phyloP scores from a whole-genome alignment of 2,329 filamentous ascomycete species.

The Fonsecaea nubica region DNA sequence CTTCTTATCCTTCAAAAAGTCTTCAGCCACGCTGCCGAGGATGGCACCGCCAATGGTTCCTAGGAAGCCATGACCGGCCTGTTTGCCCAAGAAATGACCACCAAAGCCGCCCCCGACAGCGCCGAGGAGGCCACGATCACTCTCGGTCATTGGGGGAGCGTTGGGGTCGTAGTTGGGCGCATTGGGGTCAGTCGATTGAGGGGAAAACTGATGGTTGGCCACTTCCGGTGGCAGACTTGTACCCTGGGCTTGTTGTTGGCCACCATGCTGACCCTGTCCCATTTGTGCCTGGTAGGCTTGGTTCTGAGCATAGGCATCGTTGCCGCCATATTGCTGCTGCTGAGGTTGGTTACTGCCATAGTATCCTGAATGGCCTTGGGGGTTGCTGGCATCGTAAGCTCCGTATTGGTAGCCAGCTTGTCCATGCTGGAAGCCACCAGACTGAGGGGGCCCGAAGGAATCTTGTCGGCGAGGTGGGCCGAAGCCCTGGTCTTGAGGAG shows the following conservation, averaged over 20 bases:
- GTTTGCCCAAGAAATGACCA: constrained; percentile 63
- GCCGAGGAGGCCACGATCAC: constrained; percentile 64
- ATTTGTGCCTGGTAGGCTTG: constrained; percentile 37
- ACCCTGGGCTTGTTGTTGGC: constrained; percentile 24
- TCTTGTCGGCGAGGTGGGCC: constrained; percentile 53
- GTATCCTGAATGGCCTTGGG: constrained; percentile 46
- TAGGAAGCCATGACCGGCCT: constrained; percentile 63
- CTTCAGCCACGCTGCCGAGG: constrained; percentile 54
- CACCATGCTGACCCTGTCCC: constrained; percentile 17
- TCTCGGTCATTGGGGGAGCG: constrained; percentile 53
- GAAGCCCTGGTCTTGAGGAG: constrained; percentile 48
- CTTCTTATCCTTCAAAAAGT: constrained; percentile 59
- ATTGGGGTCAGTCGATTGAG: constrained; percentile 49
- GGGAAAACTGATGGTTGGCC: constrained; percentile 35
- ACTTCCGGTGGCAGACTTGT: constrained; percentile 24
- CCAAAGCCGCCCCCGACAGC: constrained; percentile 63
- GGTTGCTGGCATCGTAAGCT: constrained; percentile 45
- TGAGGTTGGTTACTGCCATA: constrained; percentile 41
- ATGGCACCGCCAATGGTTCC: constrained; percentile 54
- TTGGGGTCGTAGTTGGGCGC: constrained; percentile 51
- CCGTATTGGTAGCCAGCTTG: constrained; percentile 46
- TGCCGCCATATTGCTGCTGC: constrained; percentile 26
- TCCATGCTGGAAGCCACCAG: constrained; percentile 59
- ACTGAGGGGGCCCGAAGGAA: constrained; percentile 45
- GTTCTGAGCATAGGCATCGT: constrained; percentile 35